Base-by-base conservation (phyloP, 352 stramenopile species). In the Phytophthora fragariaefolia region DNA sequence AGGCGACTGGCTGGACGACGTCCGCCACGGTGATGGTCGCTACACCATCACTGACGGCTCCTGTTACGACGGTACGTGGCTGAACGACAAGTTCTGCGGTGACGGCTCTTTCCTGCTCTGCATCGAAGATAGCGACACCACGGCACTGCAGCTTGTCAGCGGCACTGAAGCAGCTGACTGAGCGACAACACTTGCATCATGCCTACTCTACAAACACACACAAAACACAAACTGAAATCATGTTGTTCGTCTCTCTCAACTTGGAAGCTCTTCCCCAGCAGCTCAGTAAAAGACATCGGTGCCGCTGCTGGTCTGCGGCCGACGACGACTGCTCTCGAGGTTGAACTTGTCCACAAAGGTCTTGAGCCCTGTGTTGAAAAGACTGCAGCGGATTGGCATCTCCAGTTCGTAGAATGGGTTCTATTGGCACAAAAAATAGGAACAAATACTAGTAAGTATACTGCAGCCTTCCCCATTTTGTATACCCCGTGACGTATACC, bases 321-420 rank as follows among this genome's bases (percentile, higher is more conserved):
- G 84, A 55, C 84, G 84, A 1, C 80, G 72, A 27, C 64, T 71
- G 56, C 80, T 90, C 42, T 92, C 83, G 9, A 77, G 23, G 62
- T 95, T 95, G 64, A 94, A 91, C 61, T 88, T 93, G 66, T 97
- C 90, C 22, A 98, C 88, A 30, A 96, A 93, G 3, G 65, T 78
- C 65, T 97, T 93, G 61, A 98, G 83, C 54, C 91, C 80, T 17
- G 77, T 61, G 59, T 97, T 95, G 73, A 98, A 98, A 32, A 98
- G 80, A 36, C 91, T 92, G 78, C 94, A 98, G 38, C 93, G 91
- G 67, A 98, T 98, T 10, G 94, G 93, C 91, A 98, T 98, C 70
- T 98, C 94, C 26, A 98, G 80, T 73, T 98, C 93, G 70, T 98
- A 98, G 66, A 98, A 98, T 13, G 94, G 94, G 63, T 98, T 98